These are phyloP conservation scores for Morella rubra DNA, from an alignment of 306 rosid species.

Conservation along the genomic window DNA sequence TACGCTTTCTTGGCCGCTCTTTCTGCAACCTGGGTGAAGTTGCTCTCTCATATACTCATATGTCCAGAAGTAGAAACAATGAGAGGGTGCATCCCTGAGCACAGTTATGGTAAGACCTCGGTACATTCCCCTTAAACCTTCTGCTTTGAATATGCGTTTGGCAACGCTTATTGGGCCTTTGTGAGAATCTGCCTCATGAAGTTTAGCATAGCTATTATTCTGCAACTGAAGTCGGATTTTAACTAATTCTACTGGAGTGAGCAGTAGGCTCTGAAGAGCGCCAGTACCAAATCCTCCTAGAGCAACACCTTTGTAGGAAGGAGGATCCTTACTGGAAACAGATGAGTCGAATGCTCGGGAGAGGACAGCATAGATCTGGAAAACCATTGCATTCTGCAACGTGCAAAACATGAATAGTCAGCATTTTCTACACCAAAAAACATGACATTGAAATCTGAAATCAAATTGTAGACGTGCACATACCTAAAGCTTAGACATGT, in stretches of 20 bases:
- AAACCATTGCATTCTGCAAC: constrained; percentile 79
- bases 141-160: constrained; percentile 53
- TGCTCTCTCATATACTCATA: constrained; percentile 71
- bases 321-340: constrained; percentile 46
- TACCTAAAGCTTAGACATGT: not conserved
- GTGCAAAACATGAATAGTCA: constrained; percentile 11
- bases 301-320: constrained; percentile 69
- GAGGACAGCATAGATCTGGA: constrained; percentile 71
- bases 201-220: constrained; percentile 1
- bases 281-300: constrained; percentile 76
- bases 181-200: constrained; percentile 21
- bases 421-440: not conserved
- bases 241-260: constrained; percentile 70
- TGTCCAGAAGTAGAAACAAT: constrained; percentile 73
- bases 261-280: constrained; percentile 61
- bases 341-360: constrained; percentile 62
- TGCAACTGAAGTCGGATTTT: constrained; percentile 78
- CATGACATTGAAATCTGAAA: not conserved
- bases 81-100: constrained; percentile 69
- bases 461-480: not conserved
- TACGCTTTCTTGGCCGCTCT: constrained; percentile 52
- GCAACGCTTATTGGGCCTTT: constrained; percentile 51
- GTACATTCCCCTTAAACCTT: constrained; percentile 62
- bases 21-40: constrained; percentile 83
- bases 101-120: constrained; percentile 67